phyloP scores from a whole-genome alignment of 2,329 filamentous ascomycete genomes.

The Aspergillus ruber region DNA sequence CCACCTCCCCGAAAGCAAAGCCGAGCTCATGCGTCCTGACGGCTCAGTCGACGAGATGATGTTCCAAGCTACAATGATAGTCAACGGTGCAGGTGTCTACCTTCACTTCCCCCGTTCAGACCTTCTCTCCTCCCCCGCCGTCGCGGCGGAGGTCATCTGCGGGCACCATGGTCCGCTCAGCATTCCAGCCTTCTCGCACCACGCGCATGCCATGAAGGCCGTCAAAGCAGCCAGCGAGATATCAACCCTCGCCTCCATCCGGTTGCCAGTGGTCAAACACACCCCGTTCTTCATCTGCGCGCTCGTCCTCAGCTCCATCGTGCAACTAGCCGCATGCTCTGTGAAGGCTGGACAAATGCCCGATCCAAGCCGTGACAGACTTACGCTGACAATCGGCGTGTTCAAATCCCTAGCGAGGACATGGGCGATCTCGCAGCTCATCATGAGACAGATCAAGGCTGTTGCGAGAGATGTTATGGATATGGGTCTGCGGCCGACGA shows the following conservation, averaged over 20 bases:
- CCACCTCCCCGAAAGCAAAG: slow-evolving; percentile 67
- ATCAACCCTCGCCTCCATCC: slow-evolving; percentile 61
- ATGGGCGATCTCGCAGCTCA: slow-evolving; percentile 66
- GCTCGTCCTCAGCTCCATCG: slow-evolving; percentile 69
- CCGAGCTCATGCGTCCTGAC: slow-evolving; percentile 60
- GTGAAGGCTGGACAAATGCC: slow-evolving; percentile 52
- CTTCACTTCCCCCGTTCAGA: slow-evolving; percentile 75
- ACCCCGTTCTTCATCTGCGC: slow-evolving; percentile 81
- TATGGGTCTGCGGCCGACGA: slow-evolving; percentile 31
- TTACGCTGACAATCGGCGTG: slow-evolving; percentile 71
- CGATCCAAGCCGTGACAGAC: slow-evolving; percentile 57
- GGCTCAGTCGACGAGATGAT: slow-evolving; percentile 80
- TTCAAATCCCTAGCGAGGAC: slow-evolving; percentile 62
- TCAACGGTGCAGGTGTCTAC: slow-evolving; percentile 57
- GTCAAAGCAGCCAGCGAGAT: slow-evolving; percentile 73
- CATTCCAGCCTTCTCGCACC: slow-evolving; percentile 35
- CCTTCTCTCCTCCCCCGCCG: slow-evolving; percentile 51
- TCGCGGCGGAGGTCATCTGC: slow-evolving; percentile 43
- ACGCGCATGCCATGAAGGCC: slow-evolving; percentile 68
- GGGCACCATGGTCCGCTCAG: slow-evolving; percentile 34
- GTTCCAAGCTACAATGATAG: slow-evolving; percentile 84
- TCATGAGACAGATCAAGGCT: slow-evolving; percentile 65
- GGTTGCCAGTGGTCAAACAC: slow-evolving; percentile 59
- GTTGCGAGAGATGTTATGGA: slow-evolving; percentile 69
- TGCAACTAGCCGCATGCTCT: slow-evolving; percentile 74